Percentiles rank a stretch among this genome's conserved stretches.
phyloP scores from a whole-genome alignment of 495 filamentous ascomycete species.

The Talaromyces borbonicus region DNA sequence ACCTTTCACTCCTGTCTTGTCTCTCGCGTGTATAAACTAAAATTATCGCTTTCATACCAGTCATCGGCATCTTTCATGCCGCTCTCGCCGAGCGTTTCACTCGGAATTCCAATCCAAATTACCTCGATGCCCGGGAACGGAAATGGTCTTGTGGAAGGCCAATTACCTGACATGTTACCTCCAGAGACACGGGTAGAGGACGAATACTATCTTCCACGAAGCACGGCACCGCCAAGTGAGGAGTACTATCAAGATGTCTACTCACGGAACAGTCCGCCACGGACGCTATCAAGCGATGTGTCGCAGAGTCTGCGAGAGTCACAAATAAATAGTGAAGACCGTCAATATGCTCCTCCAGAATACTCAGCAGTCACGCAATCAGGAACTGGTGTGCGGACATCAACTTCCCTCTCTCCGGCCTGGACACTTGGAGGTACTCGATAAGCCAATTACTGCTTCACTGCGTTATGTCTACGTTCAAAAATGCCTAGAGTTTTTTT shows the following conservation, averaged over 20 bases:
- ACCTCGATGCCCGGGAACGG: conserved; percentile 17
- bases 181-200: conserved; percentile 27
- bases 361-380: not conserved
- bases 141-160: not conserved
- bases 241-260: conserved; percentile 4
- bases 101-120: conserved; percentile 74
- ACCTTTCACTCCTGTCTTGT: conserved; percentile 85
- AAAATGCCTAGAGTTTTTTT: too few species aligned
- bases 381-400: not conserved
- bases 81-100: conserved; percentile 43
- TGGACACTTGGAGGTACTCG: not conserved
- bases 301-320: not conserved
- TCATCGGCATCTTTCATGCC: conserved; percentile 44
- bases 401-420: not conserved
- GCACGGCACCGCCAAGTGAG: conserved; percentile 13
- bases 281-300: not conserved
- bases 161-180: conserved; percentile 14
- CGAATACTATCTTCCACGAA: conserved; percentile 31
- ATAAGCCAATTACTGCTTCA: too few species aligned
- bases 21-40: conserved; percentile 67
- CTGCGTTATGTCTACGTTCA: too few species aligned
- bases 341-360: conserved; percentile 1
- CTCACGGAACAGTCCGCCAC: not conserved
- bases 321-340: not conserved
- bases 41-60: conserved; percentile 54